Evolutionary conservation across 148 eudicot genomes (phyloP).

Genomic region (Linanthus parryae): DNA sequence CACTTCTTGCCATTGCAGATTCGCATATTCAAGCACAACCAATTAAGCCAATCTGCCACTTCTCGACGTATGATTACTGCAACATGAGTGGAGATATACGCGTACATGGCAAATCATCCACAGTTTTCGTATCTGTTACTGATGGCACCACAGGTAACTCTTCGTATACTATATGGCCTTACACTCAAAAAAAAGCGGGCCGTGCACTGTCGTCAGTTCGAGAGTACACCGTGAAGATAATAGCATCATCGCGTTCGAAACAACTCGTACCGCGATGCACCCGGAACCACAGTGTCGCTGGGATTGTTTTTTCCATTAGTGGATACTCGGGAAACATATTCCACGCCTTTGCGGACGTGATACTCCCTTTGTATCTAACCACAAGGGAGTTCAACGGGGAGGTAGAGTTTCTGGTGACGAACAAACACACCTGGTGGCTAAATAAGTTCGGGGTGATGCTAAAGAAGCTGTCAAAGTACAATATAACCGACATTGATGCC

Average conservation of each 20-base stretch:
- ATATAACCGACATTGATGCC: conserved; percentile 31
- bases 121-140: conserved; percentile 26
- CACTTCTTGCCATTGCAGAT: too few relatives aligned
- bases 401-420: conserved; percentile 36
- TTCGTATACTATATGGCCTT: conserved; percentile 39
- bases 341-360: conserved; percentile 45
- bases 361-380: conserved; percentile 44
- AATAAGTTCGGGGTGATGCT: conserved; percentile 21
- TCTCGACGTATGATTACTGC: conserved; percentile 35
- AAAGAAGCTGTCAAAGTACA: conserved; percentile 35
- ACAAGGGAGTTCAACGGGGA: conserved; percentile 27
- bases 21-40: conserved; percentile 1
- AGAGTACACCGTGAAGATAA: conserved; percentile 15
- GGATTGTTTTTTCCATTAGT: conserved; percentile 39
- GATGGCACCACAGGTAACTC: conserved; percentile 10
- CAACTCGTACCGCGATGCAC: conserved; percentile 16
- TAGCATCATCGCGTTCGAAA: background rate
- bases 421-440: conserved; percentile 23
- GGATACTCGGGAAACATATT: conserved; percentile 45
- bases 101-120: conserved; percentile 46
- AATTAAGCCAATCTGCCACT: conserved; percentile 31
- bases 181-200: conserved; percentile 38
- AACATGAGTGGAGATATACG: conserved; percentile 44
- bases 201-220: conserved; percentile 23
- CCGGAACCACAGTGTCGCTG: conserved; percentile 27